Percentiles rank a stretch among this genome's conserved stretches.
Conservation (phyloP, 306 rosid genomes). For the Quercus parvula region DNA sequence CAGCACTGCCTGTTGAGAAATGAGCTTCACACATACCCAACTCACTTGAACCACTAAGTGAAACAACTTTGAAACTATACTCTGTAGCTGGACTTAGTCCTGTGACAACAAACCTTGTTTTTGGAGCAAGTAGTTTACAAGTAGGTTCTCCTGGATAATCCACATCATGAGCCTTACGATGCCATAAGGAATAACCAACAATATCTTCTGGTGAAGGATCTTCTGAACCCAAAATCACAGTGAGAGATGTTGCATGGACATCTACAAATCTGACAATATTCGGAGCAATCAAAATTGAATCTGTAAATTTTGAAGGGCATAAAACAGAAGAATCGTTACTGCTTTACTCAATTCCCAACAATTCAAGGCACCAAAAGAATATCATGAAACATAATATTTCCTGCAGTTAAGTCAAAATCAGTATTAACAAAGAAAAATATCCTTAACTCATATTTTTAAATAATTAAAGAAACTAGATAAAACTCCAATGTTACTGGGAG, state of each 20-base stretch:
- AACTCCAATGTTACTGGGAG: neutral
- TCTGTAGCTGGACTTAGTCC: constrained; percentile 69
- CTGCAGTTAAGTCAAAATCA: neutral
- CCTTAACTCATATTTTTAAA: neutral
- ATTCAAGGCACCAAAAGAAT: constrained; percentile 9
- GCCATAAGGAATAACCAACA: constrained; percentile 64
- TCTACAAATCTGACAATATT: constrained; percentile 71
- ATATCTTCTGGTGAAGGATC: constrained; percentile 37
- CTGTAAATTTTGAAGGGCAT: constrained; percentile 42
- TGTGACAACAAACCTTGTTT: constrained; percentile 47
- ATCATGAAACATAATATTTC: neutral
- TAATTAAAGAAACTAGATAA: neutral
- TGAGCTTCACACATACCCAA: constrained; percentile 50
- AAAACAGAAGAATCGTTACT: constrained; percentile 11
- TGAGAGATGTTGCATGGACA: constrained; percentile 56
- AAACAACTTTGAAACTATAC: constrained; percentile 64
- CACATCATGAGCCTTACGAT: constrained; percentile 50
- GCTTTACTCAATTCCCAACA: neutral
- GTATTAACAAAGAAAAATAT: neutral
- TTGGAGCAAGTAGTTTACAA: constrained; percentile 40
- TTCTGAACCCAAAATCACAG: constrained; percentile 55
- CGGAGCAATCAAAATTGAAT: constrained; percentile 37
- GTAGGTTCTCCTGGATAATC: constrained; percentile 64
- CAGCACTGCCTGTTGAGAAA: constrained; percentile 50
- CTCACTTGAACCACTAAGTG: constrained; percentile 36